phyloP scores from a whole-genome alignment of 1,284 basidiomycete genomes.

The Trametes versicolor region DNA sequence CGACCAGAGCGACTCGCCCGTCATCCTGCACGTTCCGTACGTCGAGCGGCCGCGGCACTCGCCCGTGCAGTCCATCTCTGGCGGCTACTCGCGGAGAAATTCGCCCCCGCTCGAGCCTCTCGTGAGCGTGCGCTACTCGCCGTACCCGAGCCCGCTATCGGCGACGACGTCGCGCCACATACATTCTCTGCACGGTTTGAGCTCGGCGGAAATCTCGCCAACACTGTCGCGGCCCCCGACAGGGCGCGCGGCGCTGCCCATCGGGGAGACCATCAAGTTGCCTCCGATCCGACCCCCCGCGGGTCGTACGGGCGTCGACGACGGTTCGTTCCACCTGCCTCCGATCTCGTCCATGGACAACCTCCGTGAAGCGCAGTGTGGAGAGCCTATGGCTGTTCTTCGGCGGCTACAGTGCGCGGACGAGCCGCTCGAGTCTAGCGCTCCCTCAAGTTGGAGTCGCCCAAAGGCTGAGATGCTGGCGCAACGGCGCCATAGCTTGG shows the following conservation, averaged over 20 bases:
- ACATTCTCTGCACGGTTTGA: constrained; percentile 16
- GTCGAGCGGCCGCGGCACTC: constrained; percentile 33
- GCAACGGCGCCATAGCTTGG: constrained; percentile 32
- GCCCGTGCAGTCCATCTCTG: constrained; percentile 24
- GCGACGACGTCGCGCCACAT: constrained; percentile 29
- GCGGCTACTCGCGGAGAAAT: constrained; percentile 26
- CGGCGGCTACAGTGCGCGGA: constrained; percentile 64
- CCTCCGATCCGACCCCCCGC: constrained; percentile 59
- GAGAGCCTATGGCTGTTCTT: constrained; percentile 71
- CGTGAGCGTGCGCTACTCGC: constrained; percentile 49
- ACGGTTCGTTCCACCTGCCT: constrained; percentile 59
- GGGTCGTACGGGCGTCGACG: constrained; percentile 19
- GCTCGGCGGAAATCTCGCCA: constrained; percentile 25
- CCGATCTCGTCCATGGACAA: constrained; percentile 76
- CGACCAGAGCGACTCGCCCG: constrained; percentile 37
- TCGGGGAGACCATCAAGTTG: constrained; percentile 55
- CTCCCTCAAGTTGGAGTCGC: constrained; percentile 10
- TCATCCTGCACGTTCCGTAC: constrained; percentile 44
- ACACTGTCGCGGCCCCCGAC: constrained; percentile 25
- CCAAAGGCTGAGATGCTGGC: constrained; percentile 19
- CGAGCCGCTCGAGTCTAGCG: constrained; percentile 33
- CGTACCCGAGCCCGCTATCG: constrained; percentile 50
- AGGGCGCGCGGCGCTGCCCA: constrained; percentile 16
- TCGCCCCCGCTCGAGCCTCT: constrained; percentile 32
- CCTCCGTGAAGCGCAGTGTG: constrained; percentile 56